Conservation (phyloP, 345 rosid species). For the Salix exigua region DNA sequence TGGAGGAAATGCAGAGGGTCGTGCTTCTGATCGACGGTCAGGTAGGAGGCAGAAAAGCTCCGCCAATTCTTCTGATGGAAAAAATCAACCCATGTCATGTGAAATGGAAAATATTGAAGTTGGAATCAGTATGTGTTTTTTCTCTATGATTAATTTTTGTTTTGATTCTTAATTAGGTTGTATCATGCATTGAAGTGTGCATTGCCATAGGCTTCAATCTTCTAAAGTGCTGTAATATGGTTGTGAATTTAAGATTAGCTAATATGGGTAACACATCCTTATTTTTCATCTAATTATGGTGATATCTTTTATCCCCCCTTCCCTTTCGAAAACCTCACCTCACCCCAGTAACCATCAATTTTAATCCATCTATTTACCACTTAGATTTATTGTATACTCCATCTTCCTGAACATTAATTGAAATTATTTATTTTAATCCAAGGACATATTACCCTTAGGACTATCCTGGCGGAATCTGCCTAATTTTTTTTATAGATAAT, state of each 20-base stretch:
- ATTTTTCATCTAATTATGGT: neutral
- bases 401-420: neutral
- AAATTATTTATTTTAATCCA: neutral
- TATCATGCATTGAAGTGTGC: neutral
- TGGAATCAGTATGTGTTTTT: slow-evolving; percentile 23
- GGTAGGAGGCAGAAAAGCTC: slow-evolving; percentile 75
- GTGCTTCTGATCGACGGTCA: slow-evolving; percentile 41
- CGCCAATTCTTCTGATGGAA: slow-evolving; percentile 50
- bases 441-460: neutral
- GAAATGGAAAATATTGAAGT: slow-evolving; percentile 49
- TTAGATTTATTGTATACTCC: neutral
- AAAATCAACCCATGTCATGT: slow-evolving; percentile 32
- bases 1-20: slow-evolving; percentile 42
- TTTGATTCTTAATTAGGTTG: neutral
- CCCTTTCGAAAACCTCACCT: neutral
- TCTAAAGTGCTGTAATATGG: neutral
- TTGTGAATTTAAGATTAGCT: neutral
- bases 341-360: neutral
- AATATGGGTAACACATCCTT: neutral
- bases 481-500: neutral
- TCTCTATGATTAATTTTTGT: neutral
- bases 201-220: neutral
- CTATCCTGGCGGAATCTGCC: neutral
- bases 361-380: neutral
- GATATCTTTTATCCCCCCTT: neutral